Conservation (phyloP, 2,329 filamentous ascomycete species). For the Phoma sp. region DNA sequence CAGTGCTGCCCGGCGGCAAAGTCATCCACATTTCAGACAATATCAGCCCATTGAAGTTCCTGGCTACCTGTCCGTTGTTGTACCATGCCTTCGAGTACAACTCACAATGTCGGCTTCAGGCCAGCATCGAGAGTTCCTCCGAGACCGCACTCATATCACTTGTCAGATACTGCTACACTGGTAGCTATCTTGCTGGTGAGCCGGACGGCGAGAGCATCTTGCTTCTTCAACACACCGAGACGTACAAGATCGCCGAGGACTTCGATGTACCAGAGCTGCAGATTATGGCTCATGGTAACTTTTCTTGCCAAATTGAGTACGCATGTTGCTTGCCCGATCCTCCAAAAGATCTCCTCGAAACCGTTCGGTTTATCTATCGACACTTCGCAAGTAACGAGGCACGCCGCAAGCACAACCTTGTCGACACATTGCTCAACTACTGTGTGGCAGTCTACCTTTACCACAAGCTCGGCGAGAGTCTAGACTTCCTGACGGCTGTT, state of each 20-base stretch:
- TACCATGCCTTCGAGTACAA: constrained; percentile 51
- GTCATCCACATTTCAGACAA: constrained; percentile 42
- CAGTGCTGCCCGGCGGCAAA: constrained; percentile 40
- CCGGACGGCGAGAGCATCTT: constrained; percentile 33
- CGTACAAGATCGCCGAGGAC: constrained; percentile 51
- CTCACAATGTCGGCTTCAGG: constrained; percentile 35
- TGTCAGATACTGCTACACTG: constrained; percentile 53
- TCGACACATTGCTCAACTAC: constrained; percentile 54
- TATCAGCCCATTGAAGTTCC: constrained; percentile 43
- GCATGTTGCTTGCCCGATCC: constrained; percentile 48
- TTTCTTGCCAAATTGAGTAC: constrained; percentile 50
- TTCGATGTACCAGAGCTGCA: constrained; percentile 52
- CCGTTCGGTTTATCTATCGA: constrained; percentile 48
- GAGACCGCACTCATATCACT: constrained; percentile 45
- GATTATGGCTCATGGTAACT: constrained; percentile 49
- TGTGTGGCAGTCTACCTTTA: constrained; percentile 50
- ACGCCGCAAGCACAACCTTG: constrained; percentile 36
- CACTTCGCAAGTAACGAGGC: constrained; percentile 33
- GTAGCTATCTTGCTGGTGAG: constrained; percentile 43
- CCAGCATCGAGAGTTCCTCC: constrained; percentile 50
- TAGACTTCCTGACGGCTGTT: constrained; percentile 48
- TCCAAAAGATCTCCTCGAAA: constrained; percentile 50
- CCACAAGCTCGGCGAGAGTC: constrained; percentile 47
- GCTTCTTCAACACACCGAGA: constrained; percentile 51
- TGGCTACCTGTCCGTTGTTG: constrained; percentile 49